These are phyloP conservation scores for Gossypium turneri DNA, from an alignment of 345 rosid species.

Conservation along the genomic window DNA sequence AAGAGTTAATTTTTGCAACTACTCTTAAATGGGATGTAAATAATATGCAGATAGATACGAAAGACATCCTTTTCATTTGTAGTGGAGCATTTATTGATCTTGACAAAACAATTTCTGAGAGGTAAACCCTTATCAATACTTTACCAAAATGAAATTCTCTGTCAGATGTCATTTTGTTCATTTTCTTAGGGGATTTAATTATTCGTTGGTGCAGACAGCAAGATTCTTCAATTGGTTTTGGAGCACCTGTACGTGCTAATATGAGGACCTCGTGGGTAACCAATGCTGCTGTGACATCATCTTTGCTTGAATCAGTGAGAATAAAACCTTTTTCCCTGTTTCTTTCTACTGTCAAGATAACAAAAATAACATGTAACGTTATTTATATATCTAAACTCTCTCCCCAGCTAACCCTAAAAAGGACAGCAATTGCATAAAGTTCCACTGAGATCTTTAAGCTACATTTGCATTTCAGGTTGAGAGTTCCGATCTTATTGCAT, in stretches of 20 bases:
- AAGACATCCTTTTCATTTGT: slow-evolving; percentile 89
- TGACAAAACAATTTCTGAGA: slow-evolving; percentile 88
- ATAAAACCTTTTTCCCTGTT: not conserved
- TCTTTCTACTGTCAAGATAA: not conserved
- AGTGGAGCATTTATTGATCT: slow-evolving; percentile 97
- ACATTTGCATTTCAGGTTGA: slow-evolving; percentile 56
- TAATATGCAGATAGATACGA: slow-evolving; percentile 74
- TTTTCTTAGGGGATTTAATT: slow-evolving; percentile 17
- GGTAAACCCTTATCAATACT: slow-evolving; percentile 38
- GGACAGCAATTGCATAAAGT: slow-evolving; percentile 12
- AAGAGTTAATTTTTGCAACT: slow-evolving; percentile 2
- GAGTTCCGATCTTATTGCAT: slow-evolving; percentile 83
- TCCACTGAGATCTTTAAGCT: slow-evolving; percentile 6
- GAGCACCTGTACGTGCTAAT: slow-evolving; percentile 96
- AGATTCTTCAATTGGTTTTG: slow-evolving; percentile 95
- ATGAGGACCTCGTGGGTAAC: slow-evolving; percentile 74
- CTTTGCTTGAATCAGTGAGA: slow-evolving; percentile 84
- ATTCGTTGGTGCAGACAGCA: slow-evolving; percentile 53
- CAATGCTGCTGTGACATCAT: slow-evolving; percentile 69
- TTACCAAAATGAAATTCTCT: not conserved
- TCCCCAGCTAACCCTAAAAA: not conserved
- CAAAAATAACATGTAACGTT: not conserved
- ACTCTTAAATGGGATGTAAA: slow-evolving; percentile 10
- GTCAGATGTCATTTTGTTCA: not conserved
- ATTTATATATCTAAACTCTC: not conserved